phyloP scores from a whole-genome alignment of 164 flowering plant genomes.

The Aristolochia fimbriata region DNA sequence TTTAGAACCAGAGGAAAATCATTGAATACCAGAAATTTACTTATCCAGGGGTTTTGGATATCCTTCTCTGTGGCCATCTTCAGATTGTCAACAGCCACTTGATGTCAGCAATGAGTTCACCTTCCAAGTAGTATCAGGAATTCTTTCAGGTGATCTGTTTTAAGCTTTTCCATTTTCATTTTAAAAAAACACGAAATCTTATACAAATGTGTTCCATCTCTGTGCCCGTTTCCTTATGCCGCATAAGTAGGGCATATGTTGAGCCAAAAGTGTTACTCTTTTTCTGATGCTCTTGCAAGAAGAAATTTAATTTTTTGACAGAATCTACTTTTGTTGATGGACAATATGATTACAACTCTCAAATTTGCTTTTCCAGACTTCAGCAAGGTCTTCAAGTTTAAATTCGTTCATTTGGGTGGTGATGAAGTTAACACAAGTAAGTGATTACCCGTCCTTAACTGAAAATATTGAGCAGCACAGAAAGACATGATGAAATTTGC shows the following conservation, averaged over 20 bases:
- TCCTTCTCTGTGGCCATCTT: constrained; percentile 81
- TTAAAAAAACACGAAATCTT: too few relatives aligned
- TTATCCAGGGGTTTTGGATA: constrained; percentile 73
- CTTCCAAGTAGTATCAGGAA: constrained; percentile 73
- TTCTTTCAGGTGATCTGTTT: constrained; percentile 63
- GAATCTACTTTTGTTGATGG: too few relatives aligned
- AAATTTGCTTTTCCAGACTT: constrained; percentile 43
- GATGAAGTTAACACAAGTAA: constrained; percentile 87
- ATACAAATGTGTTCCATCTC: too few relatives aligned
- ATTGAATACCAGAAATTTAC: constrained; percentile 5
- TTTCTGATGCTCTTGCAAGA: too few relatives aligned
- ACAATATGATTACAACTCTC: too few relatives aligned
- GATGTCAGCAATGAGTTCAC: constrained; percentile 92
- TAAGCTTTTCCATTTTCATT: neutral
- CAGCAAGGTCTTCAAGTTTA: constrained; percentile 79
- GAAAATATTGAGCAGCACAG: too few relatives aligned
- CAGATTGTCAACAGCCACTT: constrained; percentile 69
- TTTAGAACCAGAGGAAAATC: neutral
- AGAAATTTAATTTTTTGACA: too few relatives aligned
- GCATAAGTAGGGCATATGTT: too few relatives aligned
- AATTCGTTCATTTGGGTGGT: constrained; percentile 84
- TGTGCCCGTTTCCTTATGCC: too few relatives aligned
- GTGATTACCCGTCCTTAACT: constrained; percentile 5
- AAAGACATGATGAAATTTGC: too few relatives aligned
- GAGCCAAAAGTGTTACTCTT: too few relatives aligned